Conservation (phyloP, 371 early-diverging fungal species). For the Polyrhizophydium stewartii region DNA sequence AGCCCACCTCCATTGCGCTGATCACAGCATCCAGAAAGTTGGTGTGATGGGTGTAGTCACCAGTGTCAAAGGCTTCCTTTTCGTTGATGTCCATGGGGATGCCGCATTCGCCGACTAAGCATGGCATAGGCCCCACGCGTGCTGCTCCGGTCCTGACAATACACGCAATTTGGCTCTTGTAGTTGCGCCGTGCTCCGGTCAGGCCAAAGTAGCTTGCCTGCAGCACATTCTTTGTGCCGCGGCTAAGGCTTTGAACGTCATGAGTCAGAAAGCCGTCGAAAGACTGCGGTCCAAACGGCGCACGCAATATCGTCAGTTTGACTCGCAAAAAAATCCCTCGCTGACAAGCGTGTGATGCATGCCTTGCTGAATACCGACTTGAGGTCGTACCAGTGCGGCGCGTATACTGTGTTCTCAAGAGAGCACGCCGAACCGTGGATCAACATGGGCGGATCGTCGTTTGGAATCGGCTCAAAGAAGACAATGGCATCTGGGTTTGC, state of each 20-base stretch:
- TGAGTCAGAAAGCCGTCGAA: slow-evolving; percentile 71
- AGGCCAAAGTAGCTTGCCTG: slow-evolving; percentile 75
- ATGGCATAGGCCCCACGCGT: slow-evolving; percentile 64
- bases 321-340: background rate
- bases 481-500: slow-evolving; percentile 52
- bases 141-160: slow-evolving; percentile 56
- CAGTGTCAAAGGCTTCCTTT: slow-evolving; percentile 56
- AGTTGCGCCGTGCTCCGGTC: slow-evolving; percentile 70
- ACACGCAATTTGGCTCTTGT: slow-evolving; percentile 65
- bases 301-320: too few species aligned
- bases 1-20: slow-evolving; percentile 56
- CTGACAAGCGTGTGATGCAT: background rate
- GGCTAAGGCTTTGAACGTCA: slow-evolving; percentile 67
- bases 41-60: slow-evolving; percentile 65
- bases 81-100: slow-evolving; percentile 85
- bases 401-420: slow-evolving; percentile 52
- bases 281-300: slow-evolving; percentile 15
- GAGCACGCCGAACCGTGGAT: slow-evolving; percentile 37
- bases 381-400: slow-evolving; percentile 84
- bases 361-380: slow-evolving; percentile 68
- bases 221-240: slow-evolving; percentile 63
- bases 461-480: slow-evolving; percentile 75
- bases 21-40: slow-evolving; percentile 73
- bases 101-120: slow-evolving; percentile 75
- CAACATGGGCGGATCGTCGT: slow-evolving; percentile 64